Base-by-base conservation (phyloP, 495 filamentous ascomycete genomes). In the Podospora pseudoanserina region DNA sequence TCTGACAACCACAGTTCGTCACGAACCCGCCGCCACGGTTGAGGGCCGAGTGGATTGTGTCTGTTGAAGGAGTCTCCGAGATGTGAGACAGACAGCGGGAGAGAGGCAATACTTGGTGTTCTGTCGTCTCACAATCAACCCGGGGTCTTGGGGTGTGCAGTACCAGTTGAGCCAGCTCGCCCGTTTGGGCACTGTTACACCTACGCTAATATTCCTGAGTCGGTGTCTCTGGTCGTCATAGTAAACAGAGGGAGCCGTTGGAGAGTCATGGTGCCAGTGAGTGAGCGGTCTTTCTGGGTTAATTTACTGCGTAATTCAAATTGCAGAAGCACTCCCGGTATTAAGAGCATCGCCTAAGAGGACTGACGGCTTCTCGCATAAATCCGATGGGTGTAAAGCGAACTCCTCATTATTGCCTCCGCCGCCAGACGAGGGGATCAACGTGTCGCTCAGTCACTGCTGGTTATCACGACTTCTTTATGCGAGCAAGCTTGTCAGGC, bases 341-440 rank as follows among this genome's bases (percentile, higher is more conserved):
- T 7, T 28, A 26, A 18, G 19, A 56, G 56, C 49, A 44, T 68
- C 66, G 59, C 63, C 64, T 64, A 61, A 34, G 32, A 68, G 60
- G 61, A 34, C 57, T 65, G 71, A 68, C 71, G 65, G 68, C 27
- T 70, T 27, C 56, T 56, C 57, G 71, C 71, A 72, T 70, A 72
- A 70, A 72, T 70, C 71, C 71, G 68, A 69, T 49, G 39, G 13
- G 39, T 49, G 39, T 49, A 49, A 49, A 49, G 39, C 39, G 39
- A 49, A 13, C 13, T 13, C 39, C 13, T 49, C 2, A 18, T 49
- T 49, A 49, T 49, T 49, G 39, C 39, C 39, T 49, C 39, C 39
- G 13, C 39, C 39, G 15, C 39, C 39, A 49, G 39, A 11, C 39
- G 39, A 49, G 39, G 15, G 39, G 39, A 49, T 49, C 39, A 49